phyloP scores from a whole-genome alignment of 345 rosid genomes.

The Aethionema arabicum region DNA sequence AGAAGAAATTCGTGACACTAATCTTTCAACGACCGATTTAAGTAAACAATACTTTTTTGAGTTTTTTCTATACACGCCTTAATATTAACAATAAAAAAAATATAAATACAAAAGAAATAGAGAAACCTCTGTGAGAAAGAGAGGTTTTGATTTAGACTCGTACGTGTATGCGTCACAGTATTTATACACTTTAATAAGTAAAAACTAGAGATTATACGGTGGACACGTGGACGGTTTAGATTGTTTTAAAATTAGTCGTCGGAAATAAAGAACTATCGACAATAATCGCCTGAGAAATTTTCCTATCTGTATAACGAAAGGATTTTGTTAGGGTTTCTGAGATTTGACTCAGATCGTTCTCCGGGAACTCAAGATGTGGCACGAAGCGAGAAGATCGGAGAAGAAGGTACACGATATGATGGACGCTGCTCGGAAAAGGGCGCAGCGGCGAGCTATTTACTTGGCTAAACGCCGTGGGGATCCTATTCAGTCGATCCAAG shows the following conservation, averaged over 20 bases:
- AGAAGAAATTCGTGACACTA: conserved; percentile 19
- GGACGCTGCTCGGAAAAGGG: conserved; percentile 99
- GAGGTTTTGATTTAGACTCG: too few species aligned
- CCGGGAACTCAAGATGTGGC: conserved; percentile 69
- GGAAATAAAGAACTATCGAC: conserved; percentile 8
- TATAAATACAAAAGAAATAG: too few species aligned
- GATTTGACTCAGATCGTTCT: not conserved
- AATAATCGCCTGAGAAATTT: conserved; percentile 9
- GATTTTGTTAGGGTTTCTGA: conserved; percentile 30
- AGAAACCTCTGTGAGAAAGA: too few species aligned
- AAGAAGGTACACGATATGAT: conserved; percentile 96
- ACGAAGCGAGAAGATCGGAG: conserved; percentile 98
- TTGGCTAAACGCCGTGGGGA: conserved; percentile 94
- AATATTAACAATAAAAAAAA: not conserved
- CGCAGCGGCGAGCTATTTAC: conserved; percentile 82
- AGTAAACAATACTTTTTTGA: not conserved
- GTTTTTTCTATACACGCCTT: not conserved
- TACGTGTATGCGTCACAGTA: too few species aligned
- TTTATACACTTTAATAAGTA: too few species aligned
- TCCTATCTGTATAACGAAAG: not conserved
- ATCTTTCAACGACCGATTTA: conserved; percentile 25
- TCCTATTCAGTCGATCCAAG: conserved; percentile 90
- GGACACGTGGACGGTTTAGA: conserved; percentile 19
- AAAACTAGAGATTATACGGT: too few species aligned
- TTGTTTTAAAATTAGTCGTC: conserved; percentile 14